phyloP scores from a whole-genome alignment of 345 rosid genomes.

The Brassica napus region DNA sequence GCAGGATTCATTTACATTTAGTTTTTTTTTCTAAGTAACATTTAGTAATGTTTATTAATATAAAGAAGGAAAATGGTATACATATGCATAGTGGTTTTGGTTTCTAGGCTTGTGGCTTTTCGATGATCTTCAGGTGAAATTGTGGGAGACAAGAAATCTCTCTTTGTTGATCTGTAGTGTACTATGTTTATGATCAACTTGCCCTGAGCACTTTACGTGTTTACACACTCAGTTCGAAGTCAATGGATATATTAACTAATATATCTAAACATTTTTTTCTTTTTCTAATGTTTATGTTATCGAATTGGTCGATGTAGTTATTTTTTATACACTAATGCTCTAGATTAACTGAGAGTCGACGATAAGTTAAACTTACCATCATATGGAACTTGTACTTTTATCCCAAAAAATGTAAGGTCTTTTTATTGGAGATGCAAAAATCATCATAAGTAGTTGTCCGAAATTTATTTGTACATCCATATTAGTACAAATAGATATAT shows the following conservation, averaged over 20 bases:
- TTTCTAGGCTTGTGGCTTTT: slow-evolving; percentile 24
- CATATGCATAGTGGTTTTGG: slow-evolving; percentile 11
- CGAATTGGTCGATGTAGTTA: slow-evolving; percentile 1
- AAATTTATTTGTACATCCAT: background rate
- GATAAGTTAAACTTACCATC: background rate
- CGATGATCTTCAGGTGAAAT: slow-evolving; percentile 42
- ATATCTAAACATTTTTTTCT: background rate
- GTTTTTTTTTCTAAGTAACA: background rate
- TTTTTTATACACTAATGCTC: background rate
- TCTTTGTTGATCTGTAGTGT: slow-evolving; percentile 32
- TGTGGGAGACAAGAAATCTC: slow-evolving; percentile 36
- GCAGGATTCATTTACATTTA: background rate
- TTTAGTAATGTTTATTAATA: background rate
- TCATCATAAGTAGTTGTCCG: background rate
- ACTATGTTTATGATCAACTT: slow-evolving; percentile 39
- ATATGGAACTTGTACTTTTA: background rate
- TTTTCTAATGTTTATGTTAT: background rate
- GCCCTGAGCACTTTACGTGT: slow-evolving; percentile 32
- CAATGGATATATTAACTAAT: slow-evolving; percentile 3
- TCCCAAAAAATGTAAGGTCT: background rate
- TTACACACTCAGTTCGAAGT: slow-evolving; percentile 25
- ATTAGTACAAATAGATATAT: background rate
- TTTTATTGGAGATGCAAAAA: background rate
- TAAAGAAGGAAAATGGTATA: background rate
- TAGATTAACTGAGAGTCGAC: background rate